Percentiles rank a stretch among this genome's conserved stretches.
Evolutionary conservation across 2,329 filamentous ascomycete species (phyloP).

Genomic region (Hypoxylon rubiginosum): DNA sequence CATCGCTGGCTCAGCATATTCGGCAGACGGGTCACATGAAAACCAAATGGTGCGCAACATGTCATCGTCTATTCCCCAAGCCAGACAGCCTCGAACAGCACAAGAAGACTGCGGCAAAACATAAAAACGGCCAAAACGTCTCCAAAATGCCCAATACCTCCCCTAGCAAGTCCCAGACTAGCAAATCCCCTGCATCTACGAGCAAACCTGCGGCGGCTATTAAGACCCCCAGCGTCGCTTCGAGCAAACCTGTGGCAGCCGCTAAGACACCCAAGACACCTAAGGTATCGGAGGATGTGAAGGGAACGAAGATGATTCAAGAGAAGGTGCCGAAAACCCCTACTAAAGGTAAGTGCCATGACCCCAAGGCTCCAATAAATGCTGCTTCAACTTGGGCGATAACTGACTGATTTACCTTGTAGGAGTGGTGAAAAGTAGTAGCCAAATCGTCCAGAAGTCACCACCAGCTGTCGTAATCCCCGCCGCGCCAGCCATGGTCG

Average conservation of each 20-base stretch:
- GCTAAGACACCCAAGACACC: not conserved
- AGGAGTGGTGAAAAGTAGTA: not conserved
- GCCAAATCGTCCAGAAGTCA: not conserved
- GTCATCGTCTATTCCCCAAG: conserved; percentile 15
- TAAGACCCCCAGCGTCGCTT: not conserved
- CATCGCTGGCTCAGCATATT: conserved; percentile 22
- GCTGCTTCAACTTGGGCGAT: not conserved
- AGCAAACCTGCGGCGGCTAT: not conserved
- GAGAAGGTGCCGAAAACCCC: not conserved
- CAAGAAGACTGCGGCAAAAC: conserved; percentile 19
- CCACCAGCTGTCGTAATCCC: not conserved
- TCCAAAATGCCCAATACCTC: not conserved
- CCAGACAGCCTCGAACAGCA: conserved; percentile 16
- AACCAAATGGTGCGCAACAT: conserved; percentile 25
- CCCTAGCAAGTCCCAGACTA: not conserved
- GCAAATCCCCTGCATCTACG: conserved; percentile 2
- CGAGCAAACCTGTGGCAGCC: not conserved
- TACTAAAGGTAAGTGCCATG: conserved; percentile 14
- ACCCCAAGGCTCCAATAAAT: not conserved
- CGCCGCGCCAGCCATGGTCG: not conserved
- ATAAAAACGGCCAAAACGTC: conserved; percentile 10
- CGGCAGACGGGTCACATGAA: conserved; percentile 36
- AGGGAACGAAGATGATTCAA: conserved; percentile 4
- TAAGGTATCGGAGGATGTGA: not conserved
- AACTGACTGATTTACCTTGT: not conserved